A percentile compares a stretch with the other conserved stretches of the same genome.
Conservation (phyloP, 805 yeast genomes). For the Wickerhamiella azyma region DNA sequence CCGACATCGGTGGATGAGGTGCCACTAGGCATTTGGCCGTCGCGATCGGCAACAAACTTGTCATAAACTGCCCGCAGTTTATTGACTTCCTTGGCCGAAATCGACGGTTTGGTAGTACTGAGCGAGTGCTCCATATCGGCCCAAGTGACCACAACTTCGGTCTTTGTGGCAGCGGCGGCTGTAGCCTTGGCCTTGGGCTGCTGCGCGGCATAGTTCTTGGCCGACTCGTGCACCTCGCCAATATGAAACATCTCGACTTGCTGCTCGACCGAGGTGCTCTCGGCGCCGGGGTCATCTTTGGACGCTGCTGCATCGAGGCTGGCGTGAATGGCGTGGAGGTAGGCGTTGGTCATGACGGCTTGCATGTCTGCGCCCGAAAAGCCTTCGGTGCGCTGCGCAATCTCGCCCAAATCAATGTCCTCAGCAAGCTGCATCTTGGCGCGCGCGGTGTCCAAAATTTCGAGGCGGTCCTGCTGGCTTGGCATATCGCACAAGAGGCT, state of each 20-base stretch:
- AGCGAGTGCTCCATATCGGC: constrained; percentile 50
- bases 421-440: constrained; percentile 45
- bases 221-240: constrained; percentile 11
- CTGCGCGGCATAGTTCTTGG: constrained; percentile 8
- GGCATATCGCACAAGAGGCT: constrained; percentile 88
- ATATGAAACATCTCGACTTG: constrained; percentile 12
- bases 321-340: constrained; percentile 62
- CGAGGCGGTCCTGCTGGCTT: constrained; percentile 48
- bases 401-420: constrained; percentile 36
- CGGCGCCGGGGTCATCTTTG: background rate
- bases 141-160: constrained; percentile 34
- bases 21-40: constrained; percentile 83
- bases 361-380: constrained; percentile 93
- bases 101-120: constrained; percentile 75
- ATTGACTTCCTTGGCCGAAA: constrained; percentile 53
- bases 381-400: constrained; percentile 55
- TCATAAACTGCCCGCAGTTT: constrained; percentile 53
- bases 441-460: constrained; percentile 44
- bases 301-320: constrained; percentile 29
- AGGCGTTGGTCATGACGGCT: constrained; percentile 83
- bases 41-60: constrained; percentile 62
- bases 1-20: constrained; percentile 69
- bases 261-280: background rate
- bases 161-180: constrained; percentile 4
- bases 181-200: background rate